A percentile compares a stretch with the other conserved stretches of the same genome.
These are phyloP conservation scores for Ambrosiella beaveri DNA, from an alignment of 2,329 filamentous ascomycete genomes.

Conservation along the genomic window DNA sequence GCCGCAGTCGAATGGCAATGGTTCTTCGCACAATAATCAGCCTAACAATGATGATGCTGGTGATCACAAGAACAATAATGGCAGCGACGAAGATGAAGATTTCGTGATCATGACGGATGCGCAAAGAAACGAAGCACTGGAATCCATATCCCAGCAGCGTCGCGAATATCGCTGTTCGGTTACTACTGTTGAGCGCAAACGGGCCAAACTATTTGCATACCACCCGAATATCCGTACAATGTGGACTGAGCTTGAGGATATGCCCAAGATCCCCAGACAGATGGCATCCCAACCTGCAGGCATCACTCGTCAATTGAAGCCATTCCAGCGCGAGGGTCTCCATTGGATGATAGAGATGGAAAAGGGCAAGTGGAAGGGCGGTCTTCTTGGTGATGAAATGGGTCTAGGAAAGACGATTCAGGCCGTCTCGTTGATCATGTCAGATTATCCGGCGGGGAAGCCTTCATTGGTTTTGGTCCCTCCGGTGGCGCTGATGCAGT, in stretches of 20 bases:
- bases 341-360: conserved; percentile 94
- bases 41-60: too few species aligned
- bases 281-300: conserved; percentile 36
- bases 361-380: conserved; percentile 66
- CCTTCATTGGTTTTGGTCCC: conserved; percentile 82
- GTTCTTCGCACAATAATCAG: too few species aligned
- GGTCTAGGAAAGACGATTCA: conserved; percentile 98
- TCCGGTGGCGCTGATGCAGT: conserved; percentile 89
- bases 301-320: conserved; percentile 73
- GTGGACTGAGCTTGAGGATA: conserved; percentile 61
- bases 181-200: not conserved
- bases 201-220: conserved; percentile 14
- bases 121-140: not conserved
- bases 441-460: conserved; percentile 69
- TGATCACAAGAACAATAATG: too few species aligned
- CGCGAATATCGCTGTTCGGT: not conserved
- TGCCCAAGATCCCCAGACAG: conserved; percentile 45
- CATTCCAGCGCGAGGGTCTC: conserved; percentile 83
- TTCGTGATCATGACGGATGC: too few species aligned
- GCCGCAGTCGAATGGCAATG: too few species aligned
- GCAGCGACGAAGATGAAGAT: too few species aligned
- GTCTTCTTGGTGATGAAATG: conserved; percentile 93
- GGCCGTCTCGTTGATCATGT: conserved; percentile 95
- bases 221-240: conserved; percentile 70
- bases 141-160: not conserved